These are phyloP conservation scores for Kalmanozyma brasiliensis DNA, from an alignment of 1,284 basidiomycete species.

Conservation along the genomic window DNA sequence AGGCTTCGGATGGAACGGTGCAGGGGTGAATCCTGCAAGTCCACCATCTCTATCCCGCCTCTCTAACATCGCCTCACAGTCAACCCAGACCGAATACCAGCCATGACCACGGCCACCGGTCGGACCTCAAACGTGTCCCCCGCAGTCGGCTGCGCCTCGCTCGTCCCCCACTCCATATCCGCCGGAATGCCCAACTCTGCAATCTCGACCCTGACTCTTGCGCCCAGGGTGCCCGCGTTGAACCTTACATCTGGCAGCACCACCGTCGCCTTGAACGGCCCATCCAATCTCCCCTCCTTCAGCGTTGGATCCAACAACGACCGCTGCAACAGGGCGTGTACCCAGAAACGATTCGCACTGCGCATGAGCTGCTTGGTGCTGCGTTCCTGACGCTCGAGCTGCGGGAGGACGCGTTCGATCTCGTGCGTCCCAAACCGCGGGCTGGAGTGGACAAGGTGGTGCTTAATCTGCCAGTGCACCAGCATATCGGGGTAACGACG, in stretches of 20 bases:
- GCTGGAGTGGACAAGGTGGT: slow-evolving; percentile 70
- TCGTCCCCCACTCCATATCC: slow-evolving; percentile 37
- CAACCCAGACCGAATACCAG: slow-evolving; percentile 29
- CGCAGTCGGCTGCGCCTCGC: slow-evolving; percentile 8
- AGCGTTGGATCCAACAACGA: slow-evolving; percentile 14
- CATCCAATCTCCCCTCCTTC: slow-evolving; percentile 1
- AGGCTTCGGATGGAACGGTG: no score
- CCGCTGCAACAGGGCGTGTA: slow-evolving; percentile 26
- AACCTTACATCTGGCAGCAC: slow-evolving; percentile 38
- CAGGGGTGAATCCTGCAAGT: no score
- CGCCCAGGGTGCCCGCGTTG: slow-evolving; percentile 18
- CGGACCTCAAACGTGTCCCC: slow-evolving; percentile 25
- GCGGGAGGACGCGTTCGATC: slow-evolving; percentile 27
- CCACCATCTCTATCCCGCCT: no score
- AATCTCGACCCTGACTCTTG: slow-evolving; percentile 39
- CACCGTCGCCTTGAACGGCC: slow-evolving; percentile 32
- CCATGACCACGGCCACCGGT: slow-evolving; percentile 20
- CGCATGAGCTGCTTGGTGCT: slow-evolving; percentile 39
- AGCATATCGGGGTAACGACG: slow-evolving; percentile 86
- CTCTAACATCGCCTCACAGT: slow-evolving; percentile 11
- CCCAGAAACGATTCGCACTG: slow-evolving; percentile 41
- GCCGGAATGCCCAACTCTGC: slow-evolving; percentile 33
- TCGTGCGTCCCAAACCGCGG: slow-evolving; percentile 10
- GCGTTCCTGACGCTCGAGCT: slow-evolving; percentile 48
- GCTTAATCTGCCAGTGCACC: slow-evolving; percentile 93